Evolutionary conservation across 352 stramenopile genomes (phyloP), one percentile per base, ranked within the genome.

Genomic region (Globisporangium rhizosaccharum): DNA sequence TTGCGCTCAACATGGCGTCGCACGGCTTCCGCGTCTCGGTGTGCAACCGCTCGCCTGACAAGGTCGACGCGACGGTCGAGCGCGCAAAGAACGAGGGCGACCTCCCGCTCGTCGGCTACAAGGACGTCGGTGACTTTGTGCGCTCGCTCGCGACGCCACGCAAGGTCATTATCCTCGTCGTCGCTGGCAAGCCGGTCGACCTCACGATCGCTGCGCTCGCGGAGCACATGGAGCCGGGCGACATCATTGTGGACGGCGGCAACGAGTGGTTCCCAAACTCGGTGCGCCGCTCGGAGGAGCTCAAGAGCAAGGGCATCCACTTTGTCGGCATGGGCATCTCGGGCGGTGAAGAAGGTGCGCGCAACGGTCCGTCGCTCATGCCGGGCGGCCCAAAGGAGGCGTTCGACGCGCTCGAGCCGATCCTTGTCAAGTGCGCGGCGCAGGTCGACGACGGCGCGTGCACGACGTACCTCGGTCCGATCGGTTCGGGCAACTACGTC

Each of bases 261-360:
- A 99, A 99, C 85, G 97, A 99, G 83, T 99, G 96, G 97, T 99
- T 97, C 72, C 95, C 96, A 17, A 99, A 99, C 79, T 96, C 85
- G 25, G 76, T 99, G 65, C 92, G 97, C 53, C 88, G 97, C 61
- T 78, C 82, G 0, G 76, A 97, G 66, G 87, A 98, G 70, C 79
- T 99, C 37, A 82, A 94, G 67, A 65, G 75, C 42, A 98, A 98
- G 78, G 93, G 94, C 48, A 98, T 99, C 70, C 79, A 97, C 57
- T 99, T 98, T 68, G 71, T 99, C 28, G 97, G 96, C 51, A 99
- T 99, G 96, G 97, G 97, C 53, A 98, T 99, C 74, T 98, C 91
- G 26, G 97, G 97, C 45, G 97, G 97, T 54, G 97, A 99, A 72
- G 97, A 99, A 71, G 97, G 97, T 36, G 97, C 97, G 0, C 87